Evolutionary conservation across 2,329 filamentous ascomycete genomes (phyloP), one percentile per base, ranked within the genome.

Genomic region (Fusarium longipes): DNA sequence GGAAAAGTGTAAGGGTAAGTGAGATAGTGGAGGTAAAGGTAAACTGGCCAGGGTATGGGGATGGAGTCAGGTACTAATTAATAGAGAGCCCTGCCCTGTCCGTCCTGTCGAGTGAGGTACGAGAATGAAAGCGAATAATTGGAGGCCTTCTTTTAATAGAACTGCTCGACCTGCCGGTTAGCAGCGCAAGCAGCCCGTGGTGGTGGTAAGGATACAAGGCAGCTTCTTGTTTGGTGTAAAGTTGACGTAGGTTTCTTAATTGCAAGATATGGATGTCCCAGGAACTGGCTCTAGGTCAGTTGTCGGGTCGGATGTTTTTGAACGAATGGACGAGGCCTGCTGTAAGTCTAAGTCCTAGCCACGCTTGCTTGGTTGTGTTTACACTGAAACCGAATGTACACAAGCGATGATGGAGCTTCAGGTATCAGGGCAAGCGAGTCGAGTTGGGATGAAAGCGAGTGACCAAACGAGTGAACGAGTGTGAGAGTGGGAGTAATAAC

Each of bases 371-470:
- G 22, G 22, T 32, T 39, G n/a, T 56, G 43, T 47, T 45, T 58
- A 38, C 38, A 45, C 51, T 63, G 63, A 50, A 63, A 56, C 63
- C 33, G 43, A 52, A 33, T 35, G 52, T 64, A 54, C 20, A 49
- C 58, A 44, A 50, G 36, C 24, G 40, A 47, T 20, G 22, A 39
- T 64, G 25, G 43, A 38, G 40, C 33, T 44, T 52, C 12, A 35
- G 39, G 42, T 32, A 38, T 39, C 32, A 36, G 53, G 52, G 42
- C 36, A 52, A 36, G 27, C 56, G n/a, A 43, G 29, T 35, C 25
- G 32, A 27, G 11, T 49, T 49, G 33, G 44, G 49, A 60, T 44
- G 63, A 57, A 53, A 54, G 63, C 51, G 58, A 61, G 45, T 36
- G 59, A 53, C 18, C 25, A 51, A 68, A 40, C 33, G 32, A 68